These are phyloP conservation scores for Aschersonia sp. DNA, from an alignment of 2,329 filamentous ascomycete genomes.

Conservation along the genomic window DNA sequence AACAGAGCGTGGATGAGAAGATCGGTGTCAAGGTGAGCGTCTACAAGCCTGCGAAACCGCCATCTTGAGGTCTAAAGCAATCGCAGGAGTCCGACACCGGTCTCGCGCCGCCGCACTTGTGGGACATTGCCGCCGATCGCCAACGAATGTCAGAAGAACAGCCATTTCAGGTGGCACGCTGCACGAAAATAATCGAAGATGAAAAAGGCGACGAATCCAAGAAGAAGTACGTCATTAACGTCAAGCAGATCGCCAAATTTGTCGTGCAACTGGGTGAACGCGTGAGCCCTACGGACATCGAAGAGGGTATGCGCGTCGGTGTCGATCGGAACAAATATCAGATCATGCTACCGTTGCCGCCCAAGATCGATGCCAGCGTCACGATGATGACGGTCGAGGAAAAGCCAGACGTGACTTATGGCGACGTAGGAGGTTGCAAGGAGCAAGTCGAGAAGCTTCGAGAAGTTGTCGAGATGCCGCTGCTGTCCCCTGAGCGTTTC, in stretches of 20 bases:
- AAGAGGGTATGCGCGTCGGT: constrained; percentile 97
- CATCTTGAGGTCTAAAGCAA: constrained; percentile 8
- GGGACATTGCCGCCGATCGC: constrained; percentile 94
- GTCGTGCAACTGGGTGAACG: constrained; percentile 95
- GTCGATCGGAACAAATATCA: constrained; percentile 99
- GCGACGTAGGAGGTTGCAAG: constrained; percentile 97
- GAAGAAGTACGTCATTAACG: constrained; percentile 99
- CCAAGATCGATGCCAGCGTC: constrained; percentile 97
- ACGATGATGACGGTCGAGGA: constrained; percentile 99
- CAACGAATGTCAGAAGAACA: constrained; percentile 99
- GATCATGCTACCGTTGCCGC: constrained; percentile 87
- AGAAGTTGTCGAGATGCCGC: constrained; percentile 96
- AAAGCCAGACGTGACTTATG: constrained; percentile 98
- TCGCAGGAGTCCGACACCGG: constrained; percentile 93
- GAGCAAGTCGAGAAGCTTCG: constrained; percentile 98
- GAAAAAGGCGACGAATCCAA: constrained; percentile 88
- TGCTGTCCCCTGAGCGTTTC: constrained; percentile 91
- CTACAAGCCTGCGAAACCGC: background rate
- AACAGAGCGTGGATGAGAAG: constrained; percentile 97
- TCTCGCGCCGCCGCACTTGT: constrained; percentile 93
- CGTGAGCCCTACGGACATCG: constrained; percentile 95
- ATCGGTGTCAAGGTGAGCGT: constrained; percentile 63
- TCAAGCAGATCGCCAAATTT: constrained; percentile 99
- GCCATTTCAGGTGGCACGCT: constrained; percentile 89
- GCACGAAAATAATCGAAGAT: constrained; percentile 97